Conservation (phyloP, 257 asterid species). For the Ocimum tenuiflorum region DNA sequence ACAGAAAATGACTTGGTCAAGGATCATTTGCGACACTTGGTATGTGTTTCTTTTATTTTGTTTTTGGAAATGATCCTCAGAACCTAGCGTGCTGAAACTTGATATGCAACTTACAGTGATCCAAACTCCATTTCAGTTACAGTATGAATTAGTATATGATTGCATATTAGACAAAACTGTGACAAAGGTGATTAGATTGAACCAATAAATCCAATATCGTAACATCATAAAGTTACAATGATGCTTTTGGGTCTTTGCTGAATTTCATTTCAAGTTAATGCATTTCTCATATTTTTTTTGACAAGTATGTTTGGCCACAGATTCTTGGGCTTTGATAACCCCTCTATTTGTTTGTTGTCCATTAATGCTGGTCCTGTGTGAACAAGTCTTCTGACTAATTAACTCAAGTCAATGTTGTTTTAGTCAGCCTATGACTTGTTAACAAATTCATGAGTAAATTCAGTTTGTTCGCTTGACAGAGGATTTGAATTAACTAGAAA, state of each 20-base stretch:
- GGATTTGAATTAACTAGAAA: neutral
- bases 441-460: no score
- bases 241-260: neutral
- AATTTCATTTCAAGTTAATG: neutral
- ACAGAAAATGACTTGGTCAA: constrained; percentile 82
- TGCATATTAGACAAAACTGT: neutral
- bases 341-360: neutral
- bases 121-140: neutral
- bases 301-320: neutral
- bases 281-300: neutral
- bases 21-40: constrained; percentile 91
- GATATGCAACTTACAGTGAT: neutral
- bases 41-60: constrained; percentile 20
- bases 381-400: neutral
- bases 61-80: neutral
- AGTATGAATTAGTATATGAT: neutral
- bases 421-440: neutral
- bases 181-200: neutral
- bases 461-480: neutral
- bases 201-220: neutral
- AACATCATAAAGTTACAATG: neutral
- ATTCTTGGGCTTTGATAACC: neutral
- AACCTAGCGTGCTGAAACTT: constrained; percentile 1
- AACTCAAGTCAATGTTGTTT: neutral
- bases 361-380: neutral